Evolutionary conservation across 768 basidiomycete species (phyloP), one percentile per base, ranked within the genome.

Genomic region (Lactarius evosmus): DNA sequence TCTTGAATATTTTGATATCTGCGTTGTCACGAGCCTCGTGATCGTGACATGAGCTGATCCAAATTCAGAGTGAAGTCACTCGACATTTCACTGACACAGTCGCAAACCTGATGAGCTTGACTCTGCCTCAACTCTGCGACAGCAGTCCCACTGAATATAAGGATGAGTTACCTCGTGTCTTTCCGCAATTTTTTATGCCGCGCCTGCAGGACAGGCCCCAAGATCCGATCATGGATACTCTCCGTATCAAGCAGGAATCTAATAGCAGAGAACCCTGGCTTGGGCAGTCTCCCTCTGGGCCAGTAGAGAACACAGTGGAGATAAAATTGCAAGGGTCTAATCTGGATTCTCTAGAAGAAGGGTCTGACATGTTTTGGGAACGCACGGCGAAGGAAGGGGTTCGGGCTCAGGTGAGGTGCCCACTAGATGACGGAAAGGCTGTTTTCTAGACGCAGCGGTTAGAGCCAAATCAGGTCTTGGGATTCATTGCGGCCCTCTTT

Each of bases 171-270:
- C 63, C 61, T 12, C 56, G 32, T 7, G 22, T 73, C 7, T 49
- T 60, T 4, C 67, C 72, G 0, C 72, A 65, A 16, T 91, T 91
- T 73, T 85, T 81, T 60, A 77, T 90, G n/a, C 86, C 88, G 11
- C 73, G 68, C n/a, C 74, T 93, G 51, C 75, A 79, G n/a, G 82
- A 91, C 63, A 84, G 82, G 66, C 89, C 90, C 3, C 90, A 91
- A 70, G 86, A 93, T 72, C 90, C 89, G 2, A 89, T 91, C 66
- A 76, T 91, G 73, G 85, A 88, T 49, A 75, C 78, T 19, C 65
- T 89, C 27, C 79, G 78, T 34, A 66, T 74, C 38, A 56, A 62
- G 51, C 62, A 57, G 32, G 51, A 67, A 38, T 61, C 34, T 41
- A 34, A 30, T 29, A 8, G 16, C 30, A 32, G 30, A 27, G 22